Conservation (phyloP, 2,329 filamentous ascomycete species). For the Botrytis sinoallii region DNA sequence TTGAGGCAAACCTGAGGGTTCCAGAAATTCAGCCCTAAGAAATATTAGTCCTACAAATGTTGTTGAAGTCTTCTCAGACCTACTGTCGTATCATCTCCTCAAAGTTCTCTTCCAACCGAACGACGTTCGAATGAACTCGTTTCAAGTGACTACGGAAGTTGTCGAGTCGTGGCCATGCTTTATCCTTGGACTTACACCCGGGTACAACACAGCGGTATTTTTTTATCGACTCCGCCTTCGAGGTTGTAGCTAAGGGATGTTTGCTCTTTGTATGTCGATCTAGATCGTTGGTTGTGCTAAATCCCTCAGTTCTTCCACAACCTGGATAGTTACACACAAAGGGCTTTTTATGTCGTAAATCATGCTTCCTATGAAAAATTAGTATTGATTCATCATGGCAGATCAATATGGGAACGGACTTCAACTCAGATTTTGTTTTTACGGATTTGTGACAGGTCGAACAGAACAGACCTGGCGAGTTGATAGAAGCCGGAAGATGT, state of each 20-base stretch:
- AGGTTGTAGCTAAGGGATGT: slow-evolving; percentile 52
- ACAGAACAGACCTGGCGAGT: slow-evolving; percentile 38
- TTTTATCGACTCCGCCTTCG: slow-evolving; percentile 45
- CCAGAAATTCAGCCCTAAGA: slow-evolving; percentile 28
- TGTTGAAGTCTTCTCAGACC: slow-evolving; percentile 20
- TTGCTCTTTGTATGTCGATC: slow-evolving; percentile 73
- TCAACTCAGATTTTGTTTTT: slow-evolving; percentile 55
- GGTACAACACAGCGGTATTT: slow-evolving; percentile 58
- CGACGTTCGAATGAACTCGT: slow-evolving; percentile 56
- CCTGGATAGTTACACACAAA: slow-evolving; percentile 56
- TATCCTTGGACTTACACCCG: slow-evolving; percentile 57
- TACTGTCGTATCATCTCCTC: slow-evolving; percentile 48
- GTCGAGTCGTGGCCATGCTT: slow-evolving; percentile 77
- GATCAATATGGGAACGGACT: slow-evolving; percentile 42
- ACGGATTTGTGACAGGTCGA: slow-evolving; percentile 42
- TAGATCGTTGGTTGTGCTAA: slow-evolving; percentile 77
- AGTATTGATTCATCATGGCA: slow-evolving; percentile 24
- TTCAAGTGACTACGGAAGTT: slow-evolving; percentile 81
- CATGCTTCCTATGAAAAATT: slow-evolving; percentile 63
- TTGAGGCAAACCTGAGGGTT: slow-evolving; percentile 20
- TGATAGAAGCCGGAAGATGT: slow-evolving; percentile 20
- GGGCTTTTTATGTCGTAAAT: slow-evolving; percentile 65
- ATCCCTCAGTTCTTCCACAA: slow-evolving; percentile 63
- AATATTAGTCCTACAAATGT: slow-evolving; percentile 1
- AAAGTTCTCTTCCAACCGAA: slow-evolving; percentile 39